phyloP scores from a whole-genome alignment of 495 filamentous ascomycete species.

The Aspergillus nidulans region DNA sequence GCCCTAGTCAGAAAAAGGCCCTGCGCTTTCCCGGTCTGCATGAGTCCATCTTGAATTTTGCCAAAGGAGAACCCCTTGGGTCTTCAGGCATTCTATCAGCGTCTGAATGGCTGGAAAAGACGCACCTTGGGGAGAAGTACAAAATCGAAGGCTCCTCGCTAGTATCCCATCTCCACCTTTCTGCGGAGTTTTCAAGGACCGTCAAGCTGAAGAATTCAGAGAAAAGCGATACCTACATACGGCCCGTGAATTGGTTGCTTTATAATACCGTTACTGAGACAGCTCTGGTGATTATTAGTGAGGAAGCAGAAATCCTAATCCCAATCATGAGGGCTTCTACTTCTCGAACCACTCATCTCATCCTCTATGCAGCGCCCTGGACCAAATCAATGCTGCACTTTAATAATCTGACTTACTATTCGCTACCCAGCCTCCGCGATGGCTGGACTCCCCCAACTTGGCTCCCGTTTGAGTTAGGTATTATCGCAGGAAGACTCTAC shows the following conservation, averaged over 20 bases:
- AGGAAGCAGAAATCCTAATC: conserved; percentile 51
- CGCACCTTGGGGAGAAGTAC: conserved; percentile 33
- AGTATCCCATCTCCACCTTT: conserved; percentile 30
- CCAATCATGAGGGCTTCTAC: conserved; percentile 24
- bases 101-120: conserved; percentile 28
- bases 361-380: conserved; percentile 50
- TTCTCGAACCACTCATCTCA: conserved; percentile 28
- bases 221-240: conserved; percentile 36
- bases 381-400: conserved; percentile 51
- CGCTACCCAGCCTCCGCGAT: conserved; percentile 39
- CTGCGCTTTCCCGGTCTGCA: conserved; percentile 32
- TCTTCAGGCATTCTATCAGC: conserved; percentile 20
- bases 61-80: conserved; percentile 29
- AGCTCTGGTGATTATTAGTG: conserved; percentile 49
- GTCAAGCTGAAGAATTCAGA: conserved; percentile 16
- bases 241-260: conserved; percentile 49
- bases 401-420: conserved; percentile 44
- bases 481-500: conserved; percentile 54
- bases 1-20: conserved; percentile 33
- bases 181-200: conserved; percentile 37
- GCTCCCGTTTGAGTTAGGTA: conserved; percentile 50
- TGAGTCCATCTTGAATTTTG: conserved; percentile 33
- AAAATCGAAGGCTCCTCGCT: conserved; percentile 16
- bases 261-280: conserved; percentile 29
- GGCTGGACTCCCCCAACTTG: conserved; percentile 33